Evolutionary conservation across 495 filamentous ascomycete genomes (phyloP).

Genomic region (Penicillium ochrochloron): DNA sequence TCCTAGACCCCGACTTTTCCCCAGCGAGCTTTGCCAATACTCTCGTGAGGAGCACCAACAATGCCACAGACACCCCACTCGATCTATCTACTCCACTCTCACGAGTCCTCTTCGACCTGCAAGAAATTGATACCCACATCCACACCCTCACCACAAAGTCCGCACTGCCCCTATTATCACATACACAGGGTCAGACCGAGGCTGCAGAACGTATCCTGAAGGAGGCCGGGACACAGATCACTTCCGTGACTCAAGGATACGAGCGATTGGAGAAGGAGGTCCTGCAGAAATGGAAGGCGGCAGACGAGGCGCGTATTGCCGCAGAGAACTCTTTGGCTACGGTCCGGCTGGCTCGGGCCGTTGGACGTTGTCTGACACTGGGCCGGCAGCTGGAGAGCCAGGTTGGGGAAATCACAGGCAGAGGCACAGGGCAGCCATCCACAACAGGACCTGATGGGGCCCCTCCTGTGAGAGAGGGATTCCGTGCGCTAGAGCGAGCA

Average conservation of each 20-base stretch:
- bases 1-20: conserved; percentile 83
- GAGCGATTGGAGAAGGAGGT: conserved; percentile 83
- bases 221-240: conserved; percentile 76
- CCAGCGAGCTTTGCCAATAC: conserved; percentile 83
- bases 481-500: conserved; percentile 76
- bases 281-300: conserved; percentile 76
- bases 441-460: conserved; percentile 28
- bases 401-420: conserved; percentile 62
- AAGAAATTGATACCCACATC: conserved; percentile 96
- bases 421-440: conserved; percentile 31
- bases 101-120: conserved; percentile 92
- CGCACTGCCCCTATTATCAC: conserved; percentile 78
- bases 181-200: conserved; percentile 72
- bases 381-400: conserved; percentile 88
- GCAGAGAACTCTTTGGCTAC: conserved; percentile 77
- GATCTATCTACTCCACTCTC: conserved; percentile 95
- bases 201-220: conserved; percentile 70
- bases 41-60: conserved; percentile 87
- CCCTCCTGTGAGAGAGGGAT: conserved; percentile 64
- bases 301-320: conserved; percentile 74
- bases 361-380: conserved; percentile 74
- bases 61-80: conserved; percentile 84
- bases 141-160: conserved; percentile 84
- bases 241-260: conserved; percentile 80
- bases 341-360: conserved; percentile 74